A percentile compares a stretch with the other conserved stretches of the same genome.
These are phyloP conservation scores for Sclerotinia sclerotiorum DNA, from an alignment of 2,329 filamentous ascomycete species.

Conservation along the genomic window DNA sequence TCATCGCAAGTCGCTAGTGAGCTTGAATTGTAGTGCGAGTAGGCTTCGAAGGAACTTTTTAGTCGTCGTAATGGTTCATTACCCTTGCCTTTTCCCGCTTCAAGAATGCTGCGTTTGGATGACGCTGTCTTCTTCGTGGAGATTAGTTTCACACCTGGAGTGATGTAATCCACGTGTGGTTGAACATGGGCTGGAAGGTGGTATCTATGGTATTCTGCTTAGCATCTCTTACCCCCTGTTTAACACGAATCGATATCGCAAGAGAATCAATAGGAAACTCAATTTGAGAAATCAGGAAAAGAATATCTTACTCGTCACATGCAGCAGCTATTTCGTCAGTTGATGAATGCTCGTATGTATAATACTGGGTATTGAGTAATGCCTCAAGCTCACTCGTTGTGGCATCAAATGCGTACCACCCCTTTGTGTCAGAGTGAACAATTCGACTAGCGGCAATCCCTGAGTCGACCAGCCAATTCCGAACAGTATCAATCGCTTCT, in stretches of 20 bases:
- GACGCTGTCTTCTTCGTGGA: conserved; percentile 44
- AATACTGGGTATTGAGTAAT: conserved; percentile 42
- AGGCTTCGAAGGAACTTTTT: neutral
- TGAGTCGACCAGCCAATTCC: conserved; percentile 41
- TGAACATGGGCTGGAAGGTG: conserved; percentile 45
- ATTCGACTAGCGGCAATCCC: conserved; percentile 40
- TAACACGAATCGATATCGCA: neutral
- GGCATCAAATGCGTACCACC: conserved; percentile 43
- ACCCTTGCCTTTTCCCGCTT: neutral
- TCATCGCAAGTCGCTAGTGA: conserved; percentile 46
- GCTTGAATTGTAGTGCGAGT: conserved; percentile 16
- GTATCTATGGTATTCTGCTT: conserved; percentile 32
- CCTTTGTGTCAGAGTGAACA: conserved; percentile 40
- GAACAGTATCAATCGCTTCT: conserved; percentile 39
- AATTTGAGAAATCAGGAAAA: conserved; percentile 1
- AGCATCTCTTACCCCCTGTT: too few relatives aligned
- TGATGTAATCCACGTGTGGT: conserved; percentile 43
- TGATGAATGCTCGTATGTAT: conserved; percentile 39
- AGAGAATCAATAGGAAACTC: neutral
- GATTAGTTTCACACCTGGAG: conserved; percentile 40
- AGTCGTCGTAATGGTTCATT: conserved; percentile 9
- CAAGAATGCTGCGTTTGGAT: conserved; percentile 16
- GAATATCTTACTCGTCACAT: conserved; percentile 39
- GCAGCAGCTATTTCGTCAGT: conserved; percentile 37
- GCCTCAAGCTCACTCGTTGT: conserved; percentile 40